phyloP scores from a whole-genome alignment of 345 rosid species.

The Streptanthus diversifolius region DNA sequence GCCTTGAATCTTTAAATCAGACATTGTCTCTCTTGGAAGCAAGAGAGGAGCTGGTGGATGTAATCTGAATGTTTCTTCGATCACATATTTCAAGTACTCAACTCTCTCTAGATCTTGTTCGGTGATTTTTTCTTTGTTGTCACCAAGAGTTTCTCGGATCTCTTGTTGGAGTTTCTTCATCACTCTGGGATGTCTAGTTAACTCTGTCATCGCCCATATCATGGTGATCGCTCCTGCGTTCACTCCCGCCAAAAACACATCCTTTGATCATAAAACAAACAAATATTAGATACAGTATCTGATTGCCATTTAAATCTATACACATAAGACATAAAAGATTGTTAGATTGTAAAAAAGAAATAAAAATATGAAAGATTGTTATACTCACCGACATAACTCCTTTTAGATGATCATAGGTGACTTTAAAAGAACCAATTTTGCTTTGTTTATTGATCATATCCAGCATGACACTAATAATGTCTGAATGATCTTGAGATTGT shows the following conservation, averaged over 20 bases:
- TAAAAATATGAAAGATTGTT: not conserved
- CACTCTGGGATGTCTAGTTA: constrained; percentile 38
- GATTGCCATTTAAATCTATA: not conserved
- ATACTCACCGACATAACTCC: constrained; percentile 47
- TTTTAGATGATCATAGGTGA: constrained; percentile 44
- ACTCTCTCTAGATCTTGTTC: constrained; percentile 38
- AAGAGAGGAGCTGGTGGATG: constrained; percentile 52
- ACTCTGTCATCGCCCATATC: constrained; percentile 64
- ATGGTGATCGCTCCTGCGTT: constrained; percentile 43
- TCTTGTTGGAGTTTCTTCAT: constrained; percentile 60
- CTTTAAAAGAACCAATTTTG: constrained; percentile 15
- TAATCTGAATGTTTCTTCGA: constrained; percentile 53
- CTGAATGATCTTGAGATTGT: constrained; percentile 23
- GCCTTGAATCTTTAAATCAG: constrained; percentile 34
- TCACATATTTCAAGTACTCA: constrained; percentile 38
- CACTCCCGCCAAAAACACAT: constrained; percentile 47
- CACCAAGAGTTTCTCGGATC: constrained; percentile 37
- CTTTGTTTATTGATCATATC: constrained; percentile 18
- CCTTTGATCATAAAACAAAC: constrained; percentile 21
- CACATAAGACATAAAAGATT: not conserved
- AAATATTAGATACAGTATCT: not conserved
- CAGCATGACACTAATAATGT: constrained; percentile 44
- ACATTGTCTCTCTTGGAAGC: constrained; percentile 41
- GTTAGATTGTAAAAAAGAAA: not conserved
- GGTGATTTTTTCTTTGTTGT: constrained; percentile 25